These are phyloP conservation scores for Colletotrichum gigasporum DNA, from an alignment of 2,329 filamentous ascomycete species.

Conservation along the genomic window DNA sequence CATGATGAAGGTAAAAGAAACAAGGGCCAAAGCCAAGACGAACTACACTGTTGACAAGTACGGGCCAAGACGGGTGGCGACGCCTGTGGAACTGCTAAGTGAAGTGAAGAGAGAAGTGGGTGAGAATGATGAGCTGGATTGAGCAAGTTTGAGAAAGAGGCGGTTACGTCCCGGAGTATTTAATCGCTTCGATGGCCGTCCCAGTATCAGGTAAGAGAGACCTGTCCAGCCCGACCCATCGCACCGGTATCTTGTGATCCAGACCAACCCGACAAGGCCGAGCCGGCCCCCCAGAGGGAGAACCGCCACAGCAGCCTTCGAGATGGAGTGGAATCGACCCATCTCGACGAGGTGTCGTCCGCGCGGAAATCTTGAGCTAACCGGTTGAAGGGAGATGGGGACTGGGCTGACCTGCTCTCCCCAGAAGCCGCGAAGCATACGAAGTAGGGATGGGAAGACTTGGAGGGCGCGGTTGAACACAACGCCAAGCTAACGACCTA, in stretches of 20 bases:
- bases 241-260: background rate
- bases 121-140: constrained; percentile 14
- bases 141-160: background rate
- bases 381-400: background rate
- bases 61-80: constrained; percentile 25
- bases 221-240: background rate
- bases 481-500: background rate
- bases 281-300: background rate
- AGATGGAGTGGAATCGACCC: background rate
- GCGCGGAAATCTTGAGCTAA: background rate
- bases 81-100: constrained; percentile 5
- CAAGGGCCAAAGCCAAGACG: constrained; percentile 9
- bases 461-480: background rate
- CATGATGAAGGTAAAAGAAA: constrained; percentile 4
- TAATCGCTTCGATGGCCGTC: background rate
- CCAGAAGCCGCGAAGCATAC: background rate
- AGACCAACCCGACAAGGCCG: background rate
- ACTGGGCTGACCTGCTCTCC: background rate
- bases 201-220: background rate
- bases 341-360: background rate
- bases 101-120: background rate
- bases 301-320: background rate
- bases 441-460: background rate
- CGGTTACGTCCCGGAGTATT: constrained; percentile 12
- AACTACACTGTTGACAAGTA: background rate